Evolutionary conservation across 371 early-diverging fungal genomes (phyloP).

Genomic region (Dichotomocladium elegans): DNA sequence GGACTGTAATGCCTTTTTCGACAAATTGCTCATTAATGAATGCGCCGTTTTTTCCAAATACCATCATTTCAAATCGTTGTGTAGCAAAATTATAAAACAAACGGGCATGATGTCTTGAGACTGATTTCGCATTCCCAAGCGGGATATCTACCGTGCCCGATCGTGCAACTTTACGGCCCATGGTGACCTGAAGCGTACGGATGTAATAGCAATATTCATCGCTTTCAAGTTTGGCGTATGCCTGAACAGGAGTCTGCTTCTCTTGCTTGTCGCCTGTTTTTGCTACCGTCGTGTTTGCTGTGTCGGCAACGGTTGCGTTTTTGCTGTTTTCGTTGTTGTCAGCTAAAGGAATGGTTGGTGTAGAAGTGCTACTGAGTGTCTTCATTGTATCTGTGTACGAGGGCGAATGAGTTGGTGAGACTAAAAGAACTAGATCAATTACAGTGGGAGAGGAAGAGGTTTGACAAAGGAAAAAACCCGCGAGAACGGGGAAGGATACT

Average conservation of each 20-base stretch:
- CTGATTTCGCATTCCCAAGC: constrained; percentile 76
- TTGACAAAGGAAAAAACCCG: too few relatives aligned
- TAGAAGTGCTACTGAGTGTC: not conserved
- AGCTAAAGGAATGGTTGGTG: too few relatives aligned
- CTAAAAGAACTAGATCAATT: too few relatives aligned
- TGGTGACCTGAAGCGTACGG: constrained; percentile 67
- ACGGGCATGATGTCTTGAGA: constrained; percentile 84
- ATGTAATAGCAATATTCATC: constrained; percentile 80
- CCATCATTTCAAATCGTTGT: constrained; percentile 77
- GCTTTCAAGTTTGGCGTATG: constrained; percentile 89
- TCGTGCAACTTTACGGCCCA: constrained; percentile 67
- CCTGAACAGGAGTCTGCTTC: constrained; percentile 59
- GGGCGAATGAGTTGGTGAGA: too few relatives aligned
- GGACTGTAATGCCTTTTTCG: constrained; percentile 64
- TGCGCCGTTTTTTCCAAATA: constrained; percentile 86
- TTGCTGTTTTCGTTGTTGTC: too few relatives aligned
- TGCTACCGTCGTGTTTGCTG: too few relatives aligned
- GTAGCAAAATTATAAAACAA: constrained; percentile 78
- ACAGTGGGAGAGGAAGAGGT: too few relatives aligned
- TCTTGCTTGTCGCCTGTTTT: not conserved
- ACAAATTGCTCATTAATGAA: constrained; percentile 77
- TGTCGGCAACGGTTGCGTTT: not conserved
- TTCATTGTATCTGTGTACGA: not conserved
- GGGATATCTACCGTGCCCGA: constrained; percentile 69
- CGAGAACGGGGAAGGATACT: too few relatives aligned